Percentiles rank a stretch among this genome's conserved stretches.
phyloP scores from a whole-genome alignment of 257 asterid species.

The Nicotiana noctiflora region DNA sequence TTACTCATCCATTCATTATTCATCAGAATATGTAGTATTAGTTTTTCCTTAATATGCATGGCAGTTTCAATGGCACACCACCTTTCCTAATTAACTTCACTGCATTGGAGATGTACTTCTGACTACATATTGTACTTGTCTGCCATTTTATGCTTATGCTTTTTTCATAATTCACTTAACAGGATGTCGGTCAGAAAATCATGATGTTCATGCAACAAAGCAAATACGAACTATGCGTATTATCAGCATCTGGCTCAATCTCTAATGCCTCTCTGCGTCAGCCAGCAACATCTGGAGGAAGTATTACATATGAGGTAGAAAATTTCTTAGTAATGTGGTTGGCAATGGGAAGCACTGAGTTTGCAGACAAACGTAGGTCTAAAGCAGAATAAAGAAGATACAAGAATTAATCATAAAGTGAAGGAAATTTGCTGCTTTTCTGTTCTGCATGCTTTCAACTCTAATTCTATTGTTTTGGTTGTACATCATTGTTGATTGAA shows the following conservation, averaged over 20 bases:
- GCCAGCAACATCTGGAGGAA: conserved; percentile 61
- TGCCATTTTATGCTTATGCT: conserved; percentile 8
- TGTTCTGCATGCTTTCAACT: not conserved
- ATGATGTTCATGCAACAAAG: conserved; percentile 45
- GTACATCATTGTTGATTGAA: not conserved
- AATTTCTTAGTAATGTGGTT: not conserved
- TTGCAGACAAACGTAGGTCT: not conserved
- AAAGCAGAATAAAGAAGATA: not conserved
- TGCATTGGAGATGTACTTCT: not conserved
- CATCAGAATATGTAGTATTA: not conserved
- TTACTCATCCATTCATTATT: not conserved
- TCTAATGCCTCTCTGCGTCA: conserved; percentile 57
- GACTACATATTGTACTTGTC: not conserved
- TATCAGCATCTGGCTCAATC: conserved; percentile 56
- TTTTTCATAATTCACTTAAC: conserved; percentile 6
- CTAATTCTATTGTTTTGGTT: not conserved
- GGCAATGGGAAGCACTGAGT: not conserved
- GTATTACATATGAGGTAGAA: conserved; percentile 47
- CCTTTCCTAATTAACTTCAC: not conserved
- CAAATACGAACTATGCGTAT: conserved; percentile 45
- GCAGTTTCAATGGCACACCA: not conserved
- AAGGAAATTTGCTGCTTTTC: not conserved
- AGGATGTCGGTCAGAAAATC: conserved; percentile 59
- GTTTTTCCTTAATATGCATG: not conserved
- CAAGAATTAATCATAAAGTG: not conserved